Percentiles rank a stretch among this genome's conserved stretches.
These are phyloP conservation scores for Seiridium cupressi DNA, from an alignment of 2,329 filamentous ascomycete genomes.

Conservation along the genomic window DNA sequence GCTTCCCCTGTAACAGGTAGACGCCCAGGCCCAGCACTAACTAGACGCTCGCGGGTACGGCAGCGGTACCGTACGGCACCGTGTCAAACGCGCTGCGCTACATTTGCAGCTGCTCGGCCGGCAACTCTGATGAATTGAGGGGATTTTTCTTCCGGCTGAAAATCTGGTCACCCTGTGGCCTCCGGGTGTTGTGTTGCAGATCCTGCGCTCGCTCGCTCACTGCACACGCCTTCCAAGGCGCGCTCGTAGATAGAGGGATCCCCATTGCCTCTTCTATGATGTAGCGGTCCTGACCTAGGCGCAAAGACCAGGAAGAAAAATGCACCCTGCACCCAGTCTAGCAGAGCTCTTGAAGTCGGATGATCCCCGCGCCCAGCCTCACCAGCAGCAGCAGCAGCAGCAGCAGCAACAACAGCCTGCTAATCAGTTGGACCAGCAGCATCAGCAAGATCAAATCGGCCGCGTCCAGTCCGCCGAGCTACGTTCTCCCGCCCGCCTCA, in stretches of 20 bases:
- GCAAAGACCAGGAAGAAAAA: slow-evolving; percentile 11
- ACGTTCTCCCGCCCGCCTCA: slow-evolving; percentile 17
- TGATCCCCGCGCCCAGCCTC: slow-evolving; percentile 26
- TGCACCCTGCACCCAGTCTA: slow-evolving; percentile 33
- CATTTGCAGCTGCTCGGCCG: not conserved
- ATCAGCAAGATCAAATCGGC: not conserved
- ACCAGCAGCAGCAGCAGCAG: slow-evolving; percentile 1
- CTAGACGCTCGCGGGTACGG: not conserved
- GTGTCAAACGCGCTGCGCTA: not conserved
- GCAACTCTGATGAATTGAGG: not conserved
- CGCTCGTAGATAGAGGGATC: not conserved
- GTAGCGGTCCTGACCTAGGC: slow-evolving; percentile 3
- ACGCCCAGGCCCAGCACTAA: not conserved
- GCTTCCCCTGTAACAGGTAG: not conserved
- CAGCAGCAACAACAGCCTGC: slow-evolving; percentile 13
- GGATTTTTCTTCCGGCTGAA: not conserved
- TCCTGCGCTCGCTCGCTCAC: not conserved
- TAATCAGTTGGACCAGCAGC: not conserved
- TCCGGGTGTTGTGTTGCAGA: not conserved
- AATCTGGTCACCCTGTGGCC: not conserved
- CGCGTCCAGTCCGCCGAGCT: not conserved
- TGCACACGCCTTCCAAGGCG: not conserved
- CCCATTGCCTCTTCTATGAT: slow-evolving; percentile 6
- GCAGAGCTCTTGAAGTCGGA: slow-evolving; percentile 33
- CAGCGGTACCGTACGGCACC: not conserved